phyloP scores from a whole-genome alignment of 768 basidiomycete species.

The Mycena polygramma region DNA sequence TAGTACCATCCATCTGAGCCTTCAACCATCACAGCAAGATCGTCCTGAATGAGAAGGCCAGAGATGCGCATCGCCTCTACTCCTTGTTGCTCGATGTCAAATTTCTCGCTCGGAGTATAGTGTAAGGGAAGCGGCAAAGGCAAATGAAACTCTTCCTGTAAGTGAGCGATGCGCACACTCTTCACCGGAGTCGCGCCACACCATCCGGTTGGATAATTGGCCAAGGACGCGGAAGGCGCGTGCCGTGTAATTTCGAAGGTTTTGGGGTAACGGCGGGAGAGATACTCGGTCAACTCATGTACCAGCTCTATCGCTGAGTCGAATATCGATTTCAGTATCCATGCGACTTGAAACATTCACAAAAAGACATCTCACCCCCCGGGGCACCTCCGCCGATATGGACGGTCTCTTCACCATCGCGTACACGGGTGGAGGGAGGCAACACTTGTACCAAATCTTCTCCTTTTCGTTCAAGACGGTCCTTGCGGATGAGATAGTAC shows the following conservation, averaged over 20 bases:
- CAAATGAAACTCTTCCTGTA: conserved; percentile 60
- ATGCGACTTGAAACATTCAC: not conserved
- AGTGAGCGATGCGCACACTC: conserved; percentile 63
- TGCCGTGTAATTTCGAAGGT: conserved; percentile 67
- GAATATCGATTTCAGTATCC: not conserved
- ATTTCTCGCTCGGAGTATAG: conserved; percentile 3
- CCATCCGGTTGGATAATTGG: conserved; percentile 51
- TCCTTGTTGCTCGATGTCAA: conserved; percentile 38
- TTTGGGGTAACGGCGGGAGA: conserved; percentile 71
- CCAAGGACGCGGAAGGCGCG: conserved; percentile 11
- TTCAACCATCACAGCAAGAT: conserved; percentile 72
- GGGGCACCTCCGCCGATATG: conserved; percentile 53
- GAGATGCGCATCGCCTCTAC: conserved; percentile 70
- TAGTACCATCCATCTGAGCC: conserved; percentile 78
- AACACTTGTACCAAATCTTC: conserved; percentile 62
- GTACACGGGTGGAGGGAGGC: conserved; percentile 37
- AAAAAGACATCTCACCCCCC: conserved; percentile 49
- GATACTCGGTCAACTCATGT: conserved; percentile 77
- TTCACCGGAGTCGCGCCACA: conserved; percentile 63
- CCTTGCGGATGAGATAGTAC: conserved; percentile 70
- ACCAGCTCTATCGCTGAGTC: conserved; percentile 71
- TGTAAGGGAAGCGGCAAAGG: conserved; percentile 26
- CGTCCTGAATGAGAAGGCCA: conserved; percentile 72
- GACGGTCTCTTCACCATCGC: conserved; percentile 49
- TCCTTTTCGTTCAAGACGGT: conserved; percentile 67